Conservation (phyloP, 345 rosid species). For the Citrus maxima region DNA sequence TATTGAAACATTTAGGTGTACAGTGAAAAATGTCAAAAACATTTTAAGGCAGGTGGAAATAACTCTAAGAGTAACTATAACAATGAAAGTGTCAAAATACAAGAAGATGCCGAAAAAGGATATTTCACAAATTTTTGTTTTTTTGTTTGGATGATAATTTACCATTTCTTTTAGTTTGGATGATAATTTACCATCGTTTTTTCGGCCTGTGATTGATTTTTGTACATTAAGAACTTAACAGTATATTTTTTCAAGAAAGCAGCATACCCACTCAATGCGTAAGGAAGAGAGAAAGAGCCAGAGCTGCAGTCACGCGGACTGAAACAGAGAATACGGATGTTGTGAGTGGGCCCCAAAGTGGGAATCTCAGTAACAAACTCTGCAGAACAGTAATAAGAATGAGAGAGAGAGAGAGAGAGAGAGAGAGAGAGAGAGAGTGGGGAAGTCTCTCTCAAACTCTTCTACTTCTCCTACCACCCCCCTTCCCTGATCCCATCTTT, state of each 20-base stretch:
- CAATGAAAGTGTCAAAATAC: too few species aligned
- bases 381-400: background rate
- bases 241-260: background rate
- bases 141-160: background rate
- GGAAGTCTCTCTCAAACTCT: background rate
- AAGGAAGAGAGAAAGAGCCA: background rate
- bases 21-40: fast-evolving
- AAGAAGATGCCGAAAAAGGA: too few species aligned
- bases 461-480: background rate
- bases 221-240: background rate
- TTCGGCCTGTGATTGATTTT: background rate
- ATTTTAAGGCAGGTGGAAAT: too few species aligned
- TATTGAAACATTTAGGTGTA: too few species aligned
- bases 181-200: background rate
- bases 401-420: background rate
- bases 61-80: too few species aligned
- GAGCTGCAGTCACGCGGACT: background rate
- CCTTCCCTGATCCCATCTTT: background rate
- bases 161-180: too few species aligned
- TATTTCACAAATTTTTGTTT: too few species aligned
- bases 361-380: conserved; percentile 22
- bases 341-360: conserved; percentile 35
- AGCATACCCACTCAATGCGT: background rate
- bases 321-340: conserved; percentile 15
- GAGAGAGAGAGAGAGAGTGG: too few species aligned